phyloP scores from a whole-genome alignment of 192 early-diverging fungal genomes.

The Coemansia furcata region DNA sequence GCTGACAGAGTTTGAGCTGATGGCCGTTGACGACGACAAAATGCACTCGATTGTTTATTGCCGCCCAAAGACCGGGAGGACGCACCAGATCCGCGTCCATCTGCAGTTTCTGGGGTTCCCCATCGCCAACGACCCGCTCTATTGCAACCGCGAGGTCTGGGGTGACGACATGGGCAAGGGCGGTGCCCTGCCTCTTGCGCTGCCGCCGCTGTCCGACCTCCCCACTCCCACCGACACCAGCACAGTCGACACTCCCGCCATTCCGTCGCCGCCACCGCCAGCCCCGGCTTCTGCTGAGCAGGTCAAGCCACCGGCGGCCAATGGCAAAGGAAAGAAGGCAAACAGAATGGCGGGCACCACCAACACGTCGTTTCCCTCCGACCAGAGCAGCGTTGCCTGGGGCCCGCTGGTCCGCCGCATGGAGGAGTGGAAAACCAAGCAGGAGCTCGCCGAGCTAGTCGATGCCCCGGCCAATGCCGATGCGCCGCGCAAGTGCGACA shows the following conservation, averaged over 20 bases:
- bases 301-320: not conserved
- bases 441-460: conserved; percentile 22
- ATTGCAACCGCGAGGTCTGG: conserved; percentile 74
- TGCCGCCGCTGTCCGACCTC: not conserved
- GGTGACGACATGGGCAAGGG: conserved; percentile 60
- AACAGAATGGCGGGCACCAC: conserved; percentile 18
- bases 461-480: conserved; percentile 14
- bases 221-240: not conserved
- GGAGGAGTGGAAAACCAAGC: conserved; percentile 38
- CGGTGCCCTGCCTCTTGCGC: conserved; percentile 9
- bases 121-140: conserved; percentile 95
- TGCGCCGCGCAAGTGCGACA: conserved; percentile 50
- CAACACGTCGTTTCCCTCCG: conserved; percentile 3
- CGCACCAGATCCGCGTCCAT: conserved; percentile 98
- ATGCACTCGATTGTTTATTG: conserved; percentile 73
- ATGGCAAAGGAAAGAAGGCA: not conserved
- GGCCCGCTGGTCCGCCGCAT: conserved; percentile 24
- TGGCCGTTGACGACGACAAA: conserved; percentile 58
- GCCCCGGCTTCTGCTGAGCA: not conserved
- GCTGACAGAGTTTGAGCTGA: conserved; percentile 70
- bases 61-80: conserved; percentile 85
- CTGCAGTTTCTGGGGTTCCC: conserved; percentile 89
- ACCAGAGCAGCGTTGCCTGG: conserved; percentile 16
- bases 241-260: not conserved
- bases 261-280: not conserved